Base-by-base conservation (phyloP, 257 asterid genomes). In the Avicennia marina region DNA sequence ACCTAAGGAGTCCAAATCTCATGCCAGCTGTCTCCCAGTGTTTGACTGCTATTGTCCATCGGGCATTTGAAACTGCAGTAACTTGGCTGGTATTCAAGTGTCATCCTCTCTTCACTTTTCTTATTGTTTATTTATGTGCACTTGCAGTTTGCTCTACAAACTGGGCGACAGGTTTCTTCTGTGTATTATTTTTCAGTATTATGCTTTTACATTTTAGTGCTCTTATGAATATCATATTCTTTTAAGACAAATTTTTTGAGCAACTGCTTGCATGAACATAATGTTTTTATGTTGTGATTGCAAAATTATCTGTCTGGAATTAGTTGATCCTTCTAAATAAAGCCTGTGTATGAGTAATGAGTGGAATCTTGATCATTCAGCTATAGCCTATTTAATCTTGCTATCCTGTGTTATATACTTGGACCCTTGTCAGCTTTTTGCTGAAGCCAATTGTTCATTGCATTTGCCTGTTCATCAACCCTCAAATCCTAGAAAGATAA, bases 21-120 rank as follows among this genome's bases (percentile, higher is more conserved):
- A 73, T 83, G 81, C 94, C 87, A 0, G 96, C 97, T 25, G 97
- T 93, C 54, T 89, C 95, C 65, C 96, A 82, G 72, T 93, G 99
- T 74, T 84, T 93, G 87, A 84, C 96, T 58, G 95, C 97, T 55
- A 82, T 93, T 56, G 94, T 93, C 47, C 89, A 89, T 69, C 80
- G 70, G 73, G 87, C 99, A 65, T 89, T 89, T 72, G 99, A 93
- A 75, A 82, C 95, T n/a, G 94, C 83, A 61, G 46, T 76, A 56
- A 51, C 63, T 40, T 93, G 99, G 99, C 95, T 93, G 99, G 98
- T 93, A 84, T 63, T 60, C 47, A 68, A 60, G 34, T 63, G 24
- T 58, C 63, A 24, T 39, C 58, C 44, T 27, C 41, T 57, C 51
- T 56, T 44, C 47, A 66, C 43, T 47, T 34, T 33, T 44, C 17